Conservation (phyloP, 228 moss, liverwort and hornwort genomes). For the Sphagnum fallax region DNA sequence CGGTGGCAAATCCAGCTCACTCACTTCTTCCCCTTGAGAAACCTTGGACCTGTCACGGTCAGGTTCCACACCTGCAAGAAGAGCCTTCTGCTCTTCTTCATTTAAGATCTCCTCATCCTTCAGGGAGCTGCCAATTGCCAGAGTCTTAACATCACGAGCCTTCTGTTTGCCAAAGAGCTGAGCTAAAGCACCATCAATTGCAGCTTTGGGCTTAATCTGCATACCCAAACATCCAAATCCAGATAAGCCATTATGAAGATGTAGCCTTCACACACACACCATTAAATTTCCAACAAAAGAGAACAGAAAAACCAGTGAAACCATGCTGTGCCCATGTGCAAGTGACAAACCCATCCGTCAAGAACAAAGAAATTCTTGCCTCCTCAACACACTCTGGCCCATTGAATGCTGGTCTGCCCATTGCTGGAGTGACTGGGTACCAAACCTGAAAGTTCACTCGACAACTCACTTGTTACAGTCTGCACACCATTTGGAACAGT, state of each 20-base stretch:
- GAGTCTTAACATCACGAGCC: conserved; percentile 13
- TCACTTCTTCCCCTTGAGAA: conserved; percentile 8
- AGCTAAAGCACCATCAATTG: conserved; percentile 71
- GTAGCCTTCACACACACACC: neutral
- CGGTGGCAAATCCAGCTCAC: neutral
- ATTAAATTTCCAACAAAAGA: neutral
- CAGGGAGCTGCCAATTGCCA: conserved; percentile 14
- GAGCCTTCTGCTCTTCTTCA: conserved; percentile 72
- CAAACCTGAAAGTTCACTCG: conserved; percentile 55
- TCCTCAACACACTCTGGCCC: conserved; percentile 80
- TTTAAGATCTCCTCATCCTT: conserved; percentile 16
- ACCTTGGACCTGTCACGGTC: conserved; percentile 58
- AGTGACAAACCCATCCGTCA: neutral
- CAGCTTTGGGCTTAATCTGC: conserved; percentile 72
- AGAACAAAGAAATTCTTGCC: conserved; percentile 21
- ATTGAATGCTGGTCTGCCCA: conserved; percentile 81
- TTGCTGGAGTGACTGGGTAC: conserved; percentile 85
- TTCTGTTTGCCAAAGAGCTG: conserved; percentile 68
- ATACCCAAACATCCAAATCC: conserved; percentile 1
- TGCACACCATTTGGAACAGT: neutral
- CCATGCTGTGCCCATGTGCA: neutral
- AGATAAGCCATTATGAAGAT: neutral
- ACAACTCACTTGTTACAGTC: neutral
- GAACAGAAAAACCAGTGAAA: neutral
- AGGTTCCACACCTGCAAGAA: conserved; percentile 75